A percentile compares a stretch with the other conserved stretches of the same genome.
These are phyloP conservation scores for Tylopilus rubrobrunneus DNA, from an alignment of 768 basidiomycete genomes.

Conservation along the genomic window DNA sequence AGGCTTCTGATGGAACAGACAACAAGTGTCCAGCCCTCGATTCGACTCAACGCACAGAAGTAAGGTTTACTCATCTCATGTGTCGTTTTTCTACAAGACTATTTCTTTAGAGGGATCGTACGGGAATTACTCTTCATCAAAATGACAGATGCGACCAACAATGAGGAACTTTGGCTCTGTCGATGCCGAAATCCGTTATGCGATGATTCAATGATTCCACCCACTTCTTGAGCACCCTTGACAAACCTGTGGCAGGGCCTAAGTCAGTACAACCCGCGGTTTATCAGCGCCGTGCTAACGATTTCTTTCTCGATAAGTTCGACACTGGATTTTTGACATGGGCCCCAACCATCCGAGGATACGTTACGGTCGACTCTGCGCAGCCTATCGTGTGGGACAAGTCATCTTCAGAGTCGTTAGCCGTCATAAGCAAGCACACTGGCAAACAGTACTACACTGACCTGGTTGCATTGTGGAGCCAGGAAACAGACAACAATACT, in stretches of 20 bases:
- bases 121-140: slow-evolving; percentile 69
- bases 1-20: slow-evolving; percentile 63
- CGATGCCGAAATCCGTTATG: slow-evolving; percentile 66
- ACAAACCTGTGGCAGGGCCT: slow-evolving; percentile 35
- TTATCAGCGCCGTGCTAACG: slow-evolving; percentile 6
- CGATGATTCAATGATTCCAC: slow-evolving; percentile 43
- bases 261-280: slow-evolving; percentile 28
- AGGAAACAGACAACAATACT: slow-evolving; percentile 66
- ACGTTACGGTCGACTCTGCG: slow-evolving; percentile 34
- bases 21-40: slow-evolving; percentile 68
- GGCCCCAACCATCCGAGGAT: slow-evolving; percentile 61
- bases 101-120: slow-evolving; percentile 51
- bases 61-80: slow-evolving; percentile 25
- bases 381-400: slow-evolving; percentile 51
- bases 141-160: slow-evolving; percentile 62
- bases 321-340: slow-evolving; percentile 78
- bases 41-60: slow-evolving; percentile 64
- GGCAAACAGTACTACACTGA: slow-evolving; percentile 56
- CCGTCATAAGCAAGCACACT: slow-evolving; percentile 47
- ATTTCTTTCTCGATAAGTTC: slow-evolving; percentile 68
- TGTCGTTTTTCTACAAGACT: not conserved
- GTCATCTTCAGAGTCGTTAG: slow-evolving; percentile 46
- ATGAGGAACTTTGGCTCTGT: slow-evolving; percentile 68
- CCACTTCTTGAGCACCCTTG: slow-evolving; percentile 47
- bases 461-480: slow-evolving; percentile 68